Base-by-base conservation (phyloP, 192 early-diverging fungal genomes). In the Phycomyces blakesleeanus region DNA sequence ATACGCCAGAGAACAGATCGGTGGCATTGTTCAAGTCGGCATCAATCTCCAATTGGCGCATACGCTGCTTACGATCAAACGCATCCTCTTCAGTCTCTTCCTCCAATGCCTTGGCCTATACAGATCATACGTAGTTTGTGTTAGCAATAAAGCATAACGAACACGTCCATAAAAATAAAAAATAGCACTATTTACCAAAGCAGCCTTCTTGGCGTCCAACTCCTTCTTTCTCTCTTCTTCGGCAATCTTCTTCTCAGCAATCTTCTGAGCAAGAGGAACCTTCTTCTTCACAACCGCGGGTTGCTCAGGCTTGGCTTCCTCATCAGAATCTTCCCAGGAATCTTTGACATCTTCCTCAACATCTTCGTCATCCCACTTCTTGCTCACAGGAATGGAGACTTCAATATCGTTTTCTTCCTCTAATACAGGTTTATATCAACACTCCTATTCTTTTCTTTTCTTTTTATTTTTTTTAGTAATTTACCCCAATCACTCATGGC, bases 341-440 rank as follows among this genome's bases (percentile, higher is more conserved):
- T 88, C 87, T 69, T 84, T 84, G 69, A 84, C 61, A 51, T 83
- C 74, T 22, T 80, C 77, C 38, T 80, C 81, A 47, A 73, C 77
- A 64, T 85, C 85, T 39, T 88, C 85, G 60, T 91, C 87, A 52
- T 87, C 86, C 67, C 78, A 87, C 75, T 85, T 78, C 68, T 82
- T 76, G 64, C 76, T 75, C 22, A 51, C 51, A 42, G 67, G 59
- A 55, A 69, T 57, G n/a, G 47, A 52, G 38, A 69, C 60, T 40
- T 69, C 54, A 15, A 69, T 27, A 25, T 69, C 67, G 10, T 62
- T 20, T 55, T 69, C 67, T 57, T 69, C 67, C 47, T 69, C 67
- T 62, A 42, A n/a, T 18, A 11, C 11, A 14, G 5, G 11, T 47
- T n/a, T 12, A 47, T 2, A 11, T 47, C 44, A 47, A 18, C 44